Evolutionary conservation across 75 land plant genomes (phyloP).

Genomic region (Larix kaempferi): DNA sequence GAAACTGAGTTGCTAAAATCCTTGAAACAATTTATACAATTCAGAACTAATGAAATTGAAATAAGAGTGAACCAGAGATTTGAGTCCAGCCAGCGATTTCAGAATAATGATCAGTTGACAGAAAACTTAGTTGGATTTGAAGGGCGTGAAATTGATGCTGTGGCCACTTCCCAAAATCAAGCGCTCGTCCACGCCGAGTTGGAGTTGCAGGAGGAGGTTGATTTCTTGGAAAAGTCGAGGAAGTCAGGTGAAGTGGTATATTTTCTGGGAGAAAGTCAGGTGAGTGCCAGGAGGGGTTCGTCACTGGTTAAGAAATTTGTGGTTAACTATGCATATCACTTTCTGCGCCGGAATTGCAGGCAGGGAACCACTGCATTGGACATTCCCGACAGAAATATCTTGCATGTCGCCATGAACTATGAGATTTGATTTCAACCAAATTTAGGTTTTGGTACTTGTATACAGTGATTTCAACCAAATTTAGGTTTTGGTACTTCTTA

Average conservation of each 20-base stretch:
- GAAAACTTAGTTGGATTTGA: too few species aligned
- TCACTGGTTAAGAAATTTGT: slow-evolving; percentile 33
- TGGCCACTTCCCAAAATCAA: too few species aligned
- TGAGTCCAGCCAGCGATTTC: too few species aligned
- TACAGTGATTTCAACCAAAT: too few species aligned
- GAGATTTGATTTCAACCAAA: not conserved
- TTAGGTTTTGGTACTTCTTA: too few species aligned
- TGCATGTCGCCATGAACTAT: slow-evolving; percentile 66
- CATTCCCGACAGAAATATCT: slow-evolving; percentile 37
- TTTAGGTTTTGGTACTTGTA: too few species aligned
- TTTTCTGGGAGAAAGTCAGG: slow-evolving; percentile 49
- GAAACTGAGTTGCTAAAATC: slow-evolving; percentile 47
- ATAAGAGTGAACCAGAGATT: too few species aligned
- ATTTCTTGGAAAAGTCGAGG: slow-evolving; percentile 15
- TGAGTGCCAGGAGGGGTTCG: slow-evolving; percentile 30
- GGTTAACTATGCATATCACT: slow-evolving; percentile 39
- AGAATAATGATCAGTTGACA: slow-evolving; percentile 2
- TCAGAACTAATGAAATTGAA: too few species aligned
- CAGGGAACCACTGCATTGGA: slow-evolving; percentile 27
- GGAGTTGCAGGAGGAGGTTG: slow-evolving; percentile 4
- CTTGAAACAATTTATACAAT: slow-evolving; percentile 37
- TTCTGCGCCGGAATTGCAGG: slow-evolving; percentile 44
- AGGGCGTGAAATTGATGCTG: too few species aligned
- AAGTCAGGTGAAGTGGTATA: slow-evolving; percentile 46
- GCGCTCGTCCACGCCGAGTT: not conserved